Percentiles rank a stretch among this genome's conserved stretches.
Evolutionary conservation across 768 basidiomycete genomes (phyloP).

Genomic region (Leucocoprinus leucothites): DNA sequence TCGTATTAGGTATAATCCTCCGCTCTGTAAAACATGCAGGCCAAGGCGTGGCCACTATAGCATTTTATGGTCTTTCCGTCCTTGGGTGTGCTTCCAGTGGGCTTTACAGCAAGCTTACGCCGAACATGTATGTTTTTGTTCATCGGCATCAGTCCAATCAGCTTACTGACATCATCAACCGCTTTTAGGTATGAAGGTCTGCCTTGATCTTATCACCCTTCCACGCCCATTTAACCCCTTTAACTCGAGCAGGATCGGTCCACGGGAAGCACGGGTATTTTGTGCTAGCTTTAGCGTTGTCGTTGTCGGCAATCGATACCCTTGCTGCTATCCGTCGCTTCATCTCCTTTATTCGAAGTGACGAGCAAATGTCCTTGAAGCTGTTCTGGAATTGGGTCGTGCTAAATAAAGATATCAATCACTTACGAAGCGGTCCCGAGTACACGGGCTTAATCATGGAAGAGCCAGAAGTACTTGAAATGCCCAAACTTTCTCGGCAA

Average conservation of each 20-base stretch:
- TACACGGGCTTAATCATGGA: constrained; percentile 58
- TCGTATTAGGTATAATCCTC: constrained; percentile 66
- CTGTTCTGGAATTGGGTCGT: constrained; percentile 58
- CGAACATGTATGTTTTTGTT: constrained; percentile 57
- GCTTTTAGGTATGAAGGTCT: constrained; percentile 63
- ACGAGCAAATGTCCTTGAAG: constrained; percentile 39
- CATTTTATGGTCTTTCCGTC: constrained; percentile 58
- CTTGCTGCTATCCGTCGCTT: constrained; percentile 47
- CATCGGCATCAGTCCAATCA: constrained; percentile 5
- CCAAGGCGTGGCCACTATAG: constrained; percentile 52
- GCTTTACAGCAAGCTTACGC: constrained; percentile 75
- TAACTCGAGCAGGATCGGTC: constrained; percentile 31
- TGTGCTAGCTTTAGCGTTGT: constrained; percentile 33
- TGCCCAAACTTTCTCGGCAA: constrained; percentile 35
- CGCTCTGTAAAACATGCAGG: constrained; percentile 72
- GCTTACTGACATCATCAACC: constrained; percentile 19
- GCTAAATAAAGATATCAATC: constrained; percentile 40
- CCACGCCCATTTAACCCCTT: background rate
- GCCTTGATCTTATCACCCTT: constrained; percentile 15
- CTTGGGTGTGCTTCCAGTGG: constrained; percentile 68
- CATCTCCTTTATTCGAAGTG: constrained; percentile 40
- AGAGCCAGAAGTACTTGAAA: constrained; percentile 54
- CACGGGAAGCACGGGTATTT: constrained; percentile 66
- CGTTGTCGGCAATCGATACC: constrained; percentile 49
- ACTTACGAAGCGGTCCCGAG: constrained; percentile 33